Evolutionary conservation across 805 yeast species (phyloP).

Genomic region (Candida vaughaniae): DNA sequence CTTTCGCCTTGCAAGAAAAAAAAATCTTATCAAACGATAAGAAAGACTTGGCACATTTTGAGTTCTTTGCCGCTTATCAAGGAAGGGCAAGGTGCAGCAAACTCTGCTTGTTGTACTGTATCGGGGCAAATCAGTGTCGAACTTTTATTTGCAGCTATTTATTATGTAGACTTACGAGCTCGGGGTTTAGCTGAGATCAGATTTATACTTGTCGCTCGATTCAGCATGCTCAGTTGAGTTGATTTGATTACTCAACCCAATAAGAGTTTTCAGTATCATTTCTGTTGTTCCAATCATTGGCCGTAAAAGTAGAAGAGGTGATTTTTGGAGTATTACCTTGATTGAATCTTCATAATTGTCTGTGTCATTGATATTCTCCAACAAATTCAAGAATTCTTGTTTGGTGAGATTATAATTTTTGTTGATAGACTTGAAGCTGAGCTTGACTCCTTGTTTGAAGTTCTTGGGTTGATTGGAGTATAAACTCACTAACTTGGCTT

Average conservation of each 20-base stretch:
- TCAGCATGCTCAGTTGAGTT: constrained; percentile 62
- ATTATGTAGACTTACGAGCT: no score
- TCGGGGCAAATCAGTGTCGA: no score
- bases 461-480: constrained; percentile 83
- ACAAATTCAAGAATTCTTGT: constrained; percentile 58
- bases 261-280: constrained; percentile 75
- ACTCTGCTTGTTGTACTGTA: no score
- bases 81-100: no score
- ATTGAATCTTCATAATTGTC: constrained; percentile 68
- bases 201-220: constrained; percentile 64
- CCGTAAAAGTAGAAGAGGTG: constrained; percentile 77
- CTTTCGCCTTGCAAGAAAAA: no score
- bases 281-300: constrained; percentile 94
- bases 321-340: constrained; percentile 63
- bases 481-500: constrained; percentile 53
- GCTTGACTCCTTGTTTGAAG: constrained; percentile 66
- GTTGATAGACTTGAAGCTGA: constrained; percentile 74
- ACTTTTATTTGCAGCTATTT: no score
- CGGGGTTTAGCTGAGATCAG: no score
- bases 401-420: constrained; percentile 65
- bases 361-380: constrained; percentile 60
- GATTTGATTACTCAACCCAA: constrained; percentile 80
- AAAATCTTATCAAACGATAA: no score
- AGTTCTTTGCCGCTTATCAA: no score
- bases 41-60: no score